Conservation (phyloP, 1,284 basidiomycete species). For the Butyriboletus appendiculatus region DNA sequence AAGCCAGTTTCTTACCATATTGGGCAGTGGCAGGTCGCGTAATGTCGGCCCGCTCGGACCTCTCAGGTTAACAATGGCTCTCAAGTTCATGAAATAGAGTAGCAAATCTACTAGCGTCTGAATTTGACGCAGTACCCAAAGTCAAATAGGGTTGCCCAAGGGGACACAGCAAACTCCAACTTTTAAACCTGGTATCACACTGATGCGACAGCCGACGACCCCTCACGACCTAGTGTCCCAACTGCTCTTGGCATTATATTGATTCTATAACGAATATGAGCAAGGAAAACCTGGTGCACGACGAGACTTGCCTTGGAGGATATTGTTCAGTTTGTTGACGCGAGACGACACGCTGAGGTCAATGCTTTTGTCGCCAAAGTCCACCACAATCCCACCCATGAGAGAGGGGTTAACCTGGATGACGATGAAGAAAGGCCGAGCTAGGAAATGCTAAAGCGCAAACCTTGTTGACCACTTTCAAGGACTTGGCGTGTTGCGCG, state of each 20-base stretch:
- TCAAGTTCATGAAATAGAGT: background rate
- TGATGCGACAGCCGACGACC: background rate
- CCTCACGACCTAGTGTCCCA: slow-evolving; percentile 2
- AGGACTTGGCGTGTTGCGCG: slow-evolving; percentile 80
- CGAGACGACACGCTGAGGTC: slow-evolving; percentile 93
- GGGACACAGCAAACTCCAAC: slow-evolving; percentile 6
- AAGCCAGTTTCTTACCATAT: background rate
- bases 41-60: background rate
- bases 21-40: background rate
- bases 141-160: slow-evolving; percentile 1
- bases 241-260: slow-evolving; percentile 27
- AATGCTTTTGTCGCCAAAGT: slow-evolving; percentile 98
- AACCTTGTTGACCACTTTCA: slow-evolving; percentile 90
- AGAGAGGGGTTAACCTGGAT: slow-evolving; percentile 82
- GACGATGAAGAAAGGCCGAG: slow-evolving; percentile 8
- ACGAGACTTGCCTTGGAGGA: slow-evolving; percentile 67
- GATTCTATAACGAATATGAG: slow-evolving; percentile 35
- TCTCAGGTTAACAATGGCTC: background rate
- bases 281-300: background rate
- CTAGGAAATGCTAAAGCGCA: slow-evolving; percentile 11
- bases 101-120: background rate
- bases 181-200: slow-evolving; percentile 11
- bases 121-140: background rate
- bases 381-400: slow-evolving; percentile 90
- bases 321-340: slow-evolving; percentile 92